A percentile compares a stretch with the other conserved stretches of the same genome.
These are phyloP conservation scores for Neofusicoccum cordaticola DNA, from an alignment of 2,329 filamentous ascomycete species.

Conservation along the genomic window DNA sequence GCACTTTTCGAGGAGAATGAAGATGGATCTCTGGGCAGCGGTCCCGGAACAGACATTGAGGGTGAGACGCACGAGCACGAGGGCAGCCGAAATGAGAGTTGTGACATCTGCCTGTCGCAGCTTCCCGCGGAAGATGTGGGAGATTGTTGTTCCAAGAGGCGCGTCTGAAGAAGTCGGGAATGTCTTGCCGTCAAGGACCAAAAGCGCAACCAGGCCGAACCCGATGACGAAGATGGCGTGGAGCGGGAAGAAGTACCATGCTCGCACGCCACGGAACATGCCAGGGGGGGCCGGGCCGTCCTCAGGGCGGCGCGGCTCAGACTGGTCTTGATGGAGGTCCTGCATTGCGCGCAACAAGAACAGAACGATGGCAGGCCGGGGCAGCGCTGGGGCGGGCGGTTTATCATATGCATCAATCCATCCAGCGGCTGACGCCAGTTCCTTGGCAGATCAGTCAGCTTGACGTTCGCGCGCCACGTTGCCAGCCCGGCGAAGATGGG, in stretches of 20 bases:
- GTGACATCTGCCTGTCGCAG: conserved; percentile 13
- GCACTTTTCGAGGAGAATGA: conserved; percentile 13
- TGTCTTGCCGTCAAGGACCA: background rate
- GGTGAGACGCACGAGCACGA: conserved; percentile 7
- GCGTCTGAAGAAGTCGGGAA: background rate
- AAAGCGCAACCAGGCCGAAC: background rate
- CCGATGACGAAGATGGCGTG: conserved; percentile 1
- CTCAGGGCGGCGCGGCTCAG: background rate
- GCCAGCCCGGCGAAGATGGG: background rate
- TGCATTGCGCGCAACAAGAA: background rate
- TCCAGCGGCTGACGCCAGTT: background rate
- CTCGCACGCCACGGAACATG: background rate
- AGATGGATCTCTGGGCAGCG: conserved; percentile 4
- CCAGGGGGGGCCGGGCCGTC: background rate
- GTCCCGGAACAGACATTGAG: conserved; percentile 1
- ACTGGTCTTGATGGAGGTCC: background rate
- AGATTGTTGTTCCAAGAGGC: background rate
- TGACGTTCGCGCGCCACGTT: background rate
- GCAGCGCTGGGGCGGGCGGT: background rate
- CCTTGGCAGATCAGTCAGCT: background rate
- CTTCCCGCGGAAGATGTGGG: background rate
- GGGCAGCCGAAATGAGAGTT: conserved; percentile 3
- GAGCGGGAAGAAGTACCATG: conserved; percentile 10
- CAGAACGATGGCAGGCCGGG: background rate
- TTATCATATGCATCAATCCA: background rate